phyloP scores from a whole-genome alignment of 192 early-diverging fungal genomes.

The Coemansia sp. region DNA sequence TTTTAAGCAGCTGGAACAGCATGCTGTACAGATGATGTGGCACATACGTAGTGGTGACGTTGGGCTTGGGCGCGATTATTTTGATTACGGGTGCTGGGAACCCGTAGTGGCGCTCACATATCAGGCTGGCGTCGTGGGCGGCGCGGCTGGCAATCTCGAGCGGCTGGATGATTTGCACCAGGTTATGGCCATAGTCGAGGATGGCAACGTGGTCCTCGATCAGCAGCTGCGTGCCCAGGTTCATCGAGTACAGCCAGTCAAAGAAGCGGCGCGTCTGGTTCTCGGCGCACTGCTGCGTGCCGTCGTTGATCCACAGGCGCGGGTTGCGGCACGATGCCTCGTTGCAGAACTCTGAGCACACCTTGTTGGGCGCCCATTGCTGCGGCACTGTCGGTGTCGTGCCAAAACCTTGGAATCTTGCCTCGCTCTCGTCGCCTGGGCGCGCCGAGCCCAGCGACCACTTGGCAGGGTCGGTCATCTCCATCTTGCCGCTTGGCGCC shows the following conservation, averaged over 20 bases:
- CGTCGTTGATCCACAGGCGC: conserved; percentile 47
- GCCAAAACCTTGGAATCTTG: not conserved
- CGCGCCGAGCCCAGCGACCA: conserved; percentile 17
- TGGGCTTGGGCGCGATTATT: conserved; percentile 48
- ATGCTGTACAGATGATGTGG: conserved; percentile 59
- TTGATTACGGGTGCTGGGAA: conserved; percentile 48
- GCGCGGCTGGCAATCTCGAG: conserved; percentile 54
- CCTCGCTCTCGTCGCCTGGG: not conserved
- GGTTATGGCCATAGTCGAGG: conserved; percentile 54
- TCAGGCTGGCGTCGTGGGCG: conserved; percentile 46
- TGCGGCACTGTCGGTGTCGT: conserved; percentile 10
- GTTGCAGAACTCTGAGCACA: conserved; percentile 44
- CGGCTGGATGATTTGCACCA: conserved; percentile 59
- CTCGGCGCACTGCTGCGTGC: conserved; percentile 46
- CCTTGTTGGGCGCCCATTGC: conserved; percentile 40
- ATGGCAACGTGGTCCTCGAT: conserved; percentile 61
- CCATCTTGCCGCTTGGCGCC: conserved; percentile 49
- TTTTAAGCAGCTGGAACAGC: conserved; percentile 61
- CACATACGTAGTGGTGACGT: conserved; percentile 57
- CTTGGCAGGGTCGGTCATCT: conserved; percentile 40
- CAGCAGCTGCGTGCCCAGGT: conserved; percentile 60
- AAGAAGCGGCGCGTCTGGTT: conserved; percentile 56
- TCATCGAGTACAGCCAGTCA: conserved; percentile 62
- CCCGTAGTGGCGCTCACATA: conserved; percentile 53
- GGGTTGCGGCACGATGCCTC: conserved; percentile 43